Base-by-base conservation (phyloP, 148 eudicot genomes). In the Rhododendron ferrugineum region DNA sequence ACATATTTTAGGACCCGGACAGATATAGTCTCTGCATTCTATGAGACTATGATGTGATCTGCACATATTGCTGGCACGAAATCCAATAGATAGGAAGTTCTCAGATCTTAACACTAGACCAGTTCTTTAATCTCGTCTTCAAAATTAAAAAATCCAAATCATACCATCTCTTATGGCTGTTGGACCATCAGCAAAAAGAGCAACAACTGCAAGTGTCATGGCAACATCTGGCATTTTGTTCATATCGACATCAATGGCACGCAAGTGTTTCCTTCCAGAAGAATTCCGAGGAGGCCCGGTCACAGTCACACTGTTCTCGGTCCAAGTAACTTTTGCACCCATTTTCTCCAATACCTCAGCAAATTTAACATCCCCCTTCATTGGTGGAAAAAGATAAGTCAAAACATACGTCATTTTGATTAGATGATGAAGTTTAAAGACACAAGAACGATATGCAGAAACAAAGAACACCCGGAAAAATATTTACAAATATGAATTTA, bases 191-290 rank as follows among this genome's bases (percentile, higher is more conserved):
- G 98, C 98, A 83, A 89, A 97, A 28, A 95, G 96, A 73, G 99
- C 98, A 32, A 94, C 96, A 23, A 97, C 99, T 42, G 99, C 99
- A 74, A 97, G 94, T 49, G 99, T 97, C 99, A 97, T 97, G 56
- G 99, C 99, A 64, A 95, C 99, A 90, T 95, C 99, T 62, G 98
- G 99, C 99, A 95, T 97, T 89, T 97, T 97, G 93, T 97, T 97
- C 99, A 97, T 97, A 97, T 97, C 94, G 66, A 97, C 96, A 82
- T 95, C 99, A 86, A 97, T 40, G 30, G 95, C 95, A 37, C 89
- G 91, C 89, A 97, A 86, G 87, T 92, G 98, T 90, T 94, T 93
- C 82, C 88, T 92, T 84, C 98, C 95, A 86, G 84, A 91, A 74
- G 98, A 84, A 87, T 87, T 87, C 36, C 98, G 92, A 30, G 95